phyloP scores from a whole-genome alignment of 2,329 filamentous ascomycete genomes.

The Sarocladiaceae sp. region DNA sequence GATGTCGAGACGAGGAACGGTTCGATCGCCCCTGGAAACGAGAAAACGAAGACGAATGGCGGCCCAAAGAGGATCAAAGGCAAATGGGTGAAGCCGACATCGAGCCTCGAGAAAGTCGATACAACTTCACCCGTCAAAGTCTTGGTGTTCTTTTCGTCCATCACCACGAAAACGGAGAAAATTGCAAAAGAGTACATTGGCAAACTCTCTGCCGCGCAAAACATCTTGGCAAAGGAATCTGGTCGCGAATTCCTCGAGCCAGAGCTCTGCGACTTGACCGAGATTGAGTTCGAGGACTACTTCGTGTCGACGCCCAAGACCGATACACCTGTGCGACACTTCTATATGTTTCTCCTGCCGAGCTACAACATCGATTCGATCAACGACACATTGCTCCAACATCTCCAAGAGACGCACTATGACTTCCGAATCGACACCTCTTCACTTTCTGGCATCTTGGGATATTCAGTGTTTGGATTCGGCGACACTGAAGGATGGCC shows the following conservation, averaged over 20 bases:
- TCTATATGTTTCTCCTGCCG: conserved; percentile 81
- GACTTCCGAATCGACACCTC: conserved; percentile 95
- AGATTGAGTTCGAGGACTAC: conserved; percentile 89
- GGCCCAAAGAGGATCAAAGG: conserved; percentile 46
- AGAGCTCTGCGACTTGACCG: conserved; percentile 68
- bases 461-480: conserved; percentile 91
- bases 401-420: conserved; percentile 87
- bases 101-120: conserved; percentile 20
- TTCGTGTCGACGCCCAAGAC: conserved; percentile 72
- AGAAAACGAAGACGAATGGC: conserved; percentile 23
- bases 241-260: conserved; percentile 45
- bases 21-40: conserved; percentile 16
- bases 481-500: conserved; percentile 91
- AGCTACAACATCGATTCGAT: conserved; percentile 95
- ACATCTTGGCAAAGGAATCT: conserved; percentile 35
- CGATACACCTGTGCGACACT: conserved; percentile 39
- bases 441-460: conserved; percentile 67
- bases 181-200: conserved; percentile 60
- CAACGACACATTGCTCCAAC: conserved; percentile 78
- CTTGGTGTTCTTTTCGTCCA: conserved; percentile 81
- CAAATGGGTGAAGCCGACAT: conserved; percentile 24
- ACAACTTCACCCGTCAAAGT: conserved; percentile 54
- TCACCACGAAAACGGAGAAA: conserved; percentile 77
- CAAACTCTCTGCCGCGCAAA: conserved; percentile 45
- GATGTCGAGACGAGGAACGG: conserved; percentile 14